A percentile compares a stretch with the other conserved stretches of the same genome.
phyloP scores from a whole-genome alignment of 2,329 filamentous ascomycete species.

The Celoporthe dispersa region DNA sequence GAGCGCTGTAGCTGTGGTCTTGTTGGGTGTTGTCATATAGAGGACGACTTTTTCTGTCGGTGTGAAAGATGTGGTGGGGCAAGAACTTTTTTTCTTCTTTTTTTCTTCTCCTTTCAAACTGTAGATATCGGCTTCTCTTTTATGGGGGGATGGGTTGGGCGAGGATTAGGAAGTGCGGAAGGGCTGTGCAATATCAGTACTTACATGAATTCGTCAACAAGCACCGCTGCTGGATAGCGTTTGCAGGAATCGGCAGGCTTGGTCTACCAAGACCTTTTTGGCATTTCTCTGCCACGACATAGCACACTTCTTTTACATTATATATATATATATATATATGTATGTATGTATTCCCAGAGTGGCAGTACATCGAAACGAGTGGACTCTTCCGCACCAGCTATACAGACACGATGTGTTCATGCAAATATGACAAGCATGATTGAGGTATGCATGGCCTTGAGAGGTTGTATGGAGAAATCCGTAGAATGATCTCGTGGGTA shows the following conservation, averaged over 20 bases:
- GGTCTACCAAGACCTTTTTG: not conserved
- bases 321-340: no score
- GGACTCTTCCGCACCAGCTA: not conserved
- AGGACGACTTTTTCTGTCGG: not conserved
- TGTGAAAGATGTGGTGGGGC: not conserved
- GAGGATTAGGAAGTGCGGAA: no score
- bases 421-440: not conserved
- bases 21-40: not conserved
- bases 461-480: no score
- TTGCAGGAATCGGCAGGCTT: not conserved
- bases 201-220: not conserved
- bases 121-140: not conserved
- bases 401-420: not conserved
- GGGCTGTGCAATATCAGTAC: not conserved
- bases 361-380: no score
- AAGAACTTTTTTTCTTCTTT: not conserved
- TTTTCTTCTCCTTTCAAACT: not conserved
- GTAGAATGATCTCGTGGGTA: no score
- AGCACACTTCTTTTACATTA: not conserved
- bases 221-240: not conserved
- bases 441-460: not conserved
- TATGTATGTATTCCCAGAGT: no score
- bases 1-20: not conserved
- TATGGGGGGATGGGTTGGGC: not conserved
- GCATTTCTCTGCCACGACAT: not conserved